phyloP scores from a whole-genome alignment of 192 early-diverging fungal genomes.

The Lunasporangiospora selenospora region DNA sequence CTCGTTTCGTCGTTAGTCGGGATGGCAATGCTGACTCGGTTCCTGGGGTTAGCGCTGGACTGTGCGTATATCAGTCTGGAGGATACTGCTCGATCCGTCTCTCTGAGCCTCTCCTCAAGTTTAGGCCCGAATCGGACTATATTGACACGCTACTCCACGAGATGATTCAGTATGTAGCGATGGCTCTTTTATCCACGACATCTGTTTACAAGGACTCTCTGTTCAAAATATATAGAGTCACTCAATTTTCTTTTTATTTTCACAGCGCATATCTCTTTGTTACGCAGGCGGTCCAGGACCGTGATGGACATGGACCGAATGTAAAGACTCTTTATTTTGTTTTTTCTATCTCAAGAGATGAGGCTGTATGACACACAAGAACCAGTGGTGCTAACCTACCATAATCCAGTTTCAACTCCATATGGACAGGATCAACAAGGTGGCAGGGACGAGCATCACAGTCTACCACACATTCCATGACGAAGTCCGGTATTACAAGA shows the following conservation, averaged over 20 bases:
- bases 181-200: no score
- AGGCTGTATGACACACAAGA: no score
- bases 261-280: conserved; percentile 65
- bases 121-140: conserved; percentile 62
- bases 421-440: conserved; percentile 60
- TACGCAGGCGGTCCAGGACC: conserved; percentile 57
- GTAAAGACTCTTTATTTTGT: conserved; percentile 12
- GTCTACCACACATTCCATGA: conserved; percentile 75
- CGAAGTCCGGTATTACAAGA: conserved; percentile 69
- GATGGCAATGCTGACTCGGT: neutral
- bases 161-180: conserved; percentile 64
- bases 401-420: conserved; percentile 61
- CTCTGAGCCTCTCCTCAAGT: conserved; percentile 71
- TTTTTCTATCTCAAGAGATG: no score
- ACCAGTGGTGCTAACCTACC: no score
- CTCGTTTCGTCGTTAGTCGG: neutral
- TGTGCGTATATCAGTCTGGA: conserved; percentile 55
- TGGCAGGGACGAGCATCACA: conserved; percentile 60
- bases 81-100: conserved; percentile 61
- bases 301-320: conserved; percentile 66
- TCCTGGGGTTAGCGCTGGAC: conserved; percentile 54
- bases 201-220: no score
- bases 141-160: conserved; percentile 73
- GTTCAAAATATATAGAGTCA: no score
- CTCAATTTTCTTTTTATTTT: neutral